Evolutionary conservation across 768 basidiomycete genomes (phyloP).

Genomic region (Glaciozyma martinii): DNA sequence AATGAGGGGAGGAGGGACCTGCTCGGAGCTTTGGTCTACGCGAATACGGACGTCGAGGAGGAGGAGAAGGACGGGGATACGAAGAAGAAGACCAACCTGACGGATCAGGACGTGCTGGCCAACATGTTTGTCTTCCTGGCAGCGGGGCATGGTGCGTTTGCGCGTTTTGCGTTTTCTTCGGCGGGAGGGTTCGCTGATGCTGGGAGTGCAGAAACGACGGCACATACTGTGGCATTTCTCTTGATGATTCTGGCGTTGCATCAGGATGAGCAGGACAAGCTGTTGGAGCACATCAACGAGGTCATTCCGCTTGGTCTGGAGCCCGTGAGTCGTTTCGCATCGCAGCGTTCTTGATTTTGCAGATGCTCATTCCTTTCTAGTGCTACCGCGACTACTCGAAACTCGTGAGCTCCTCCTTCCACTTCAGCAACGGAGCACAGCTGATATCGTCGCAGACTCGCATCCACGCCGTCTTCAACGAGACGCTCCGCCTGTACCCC

Average conservation of each 20-base stretch:
- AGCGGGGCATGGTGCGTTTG: neutral
- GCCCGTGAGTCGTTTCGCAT: neutral
- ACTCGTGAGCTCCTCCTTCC: neutral
- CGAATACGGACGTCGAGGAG: neutral
- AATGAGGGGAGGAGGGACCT: neutral
- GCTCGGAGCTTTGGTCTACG: neutral
- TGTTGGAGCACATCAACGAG: conserved; percentile 22
- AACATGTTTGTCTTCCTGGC: conserved; percentile 1
- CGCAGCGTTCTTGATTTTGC: neutral
- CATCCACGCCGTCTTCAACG: conserved; percentile 24
- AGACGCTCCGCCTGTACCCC: conserved; percentile 25
- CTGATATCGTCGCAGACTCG: conserved; percentile 1
- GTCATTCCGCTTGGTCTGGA: neutral
- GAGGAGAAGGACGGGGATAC: neutral
- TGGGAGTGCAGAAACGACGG: neutral
- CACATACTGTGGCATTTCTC: neutral
- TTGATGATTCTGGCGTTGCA: neutral
- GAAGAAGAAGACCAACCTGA: conserved; percentile 1
- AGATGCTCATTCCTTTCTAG: neutral
- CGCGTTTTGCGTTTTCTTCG: neutral
- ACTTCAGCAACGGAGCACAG: neutral
- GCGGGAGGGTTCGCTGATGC: neutral
- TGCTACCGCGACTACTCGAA: neutral
- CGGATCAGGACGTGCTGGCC: conserved; percentile 3
- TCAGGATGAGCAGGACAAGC: conserved; percentile 12